phyloP scores from a whole-genome alignment of 169 alveolate species.

The Theileria parva region DNA sequence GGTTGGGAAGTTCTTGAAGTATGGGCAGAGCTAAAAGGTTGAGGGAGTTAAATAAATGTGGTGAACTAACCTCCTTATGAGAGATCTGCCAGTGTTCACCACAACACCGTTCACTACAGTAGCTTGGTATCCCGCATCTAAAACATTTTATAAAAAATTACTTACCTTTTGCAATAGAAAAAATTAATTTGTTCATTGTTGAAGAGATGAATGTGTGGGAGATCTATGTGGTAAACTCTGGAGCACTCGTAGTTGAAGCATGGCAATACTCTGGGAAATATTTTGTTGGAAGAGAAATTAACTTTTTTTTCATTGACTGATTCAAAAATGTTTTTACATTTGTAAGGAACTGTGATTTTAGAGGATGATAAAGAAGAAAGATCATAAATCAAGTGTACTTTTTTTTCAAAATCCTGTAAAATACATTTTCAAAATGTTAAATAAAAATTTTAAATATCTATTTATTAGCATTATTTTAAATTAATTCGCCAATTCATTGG shows the following conservation, averaged over 20 bases:
- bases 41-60: not conserved
- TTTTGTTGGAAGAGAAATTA: conserved; percentile 12
- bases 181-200: conserved; percentile 28
- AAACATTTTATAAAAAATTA: not conserved
- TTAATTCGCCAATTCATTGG: not conserved
- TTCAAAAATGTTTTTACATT: not conserved
- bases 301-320: not conserved
- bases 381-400: conserved; percentile 30
- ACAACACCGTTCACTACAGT: conserved; percentile 59
- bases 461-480: not conserved
- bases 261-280: conserved; percentile 62
- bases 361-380: conserved; percentile 35
- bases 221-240: conserved; percentile 49
- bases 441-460: not conserved
- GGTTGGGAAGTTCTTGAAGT: conserved; percentile 49
- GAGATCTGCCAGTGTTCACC: conserved; percentile 49
- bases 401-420: not conserved
- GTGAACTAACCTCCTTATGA: conserved; percentile 44
- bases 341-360: conserved; percentile 42
- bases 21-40: conserved; percentile 35
- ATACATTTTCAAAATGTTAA: not conserved
- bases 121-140: conserved; percentile 63
- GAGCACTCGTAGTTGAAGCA: conserved; percentile 56
- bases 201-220: conserved; percentile 57
- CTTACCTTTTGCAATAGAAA: conserved; percentile 37